phyloP scores from a whole-genome alignment of 768 basidiomycete genomes.

The Auriscalpium vulgare region DNA sequence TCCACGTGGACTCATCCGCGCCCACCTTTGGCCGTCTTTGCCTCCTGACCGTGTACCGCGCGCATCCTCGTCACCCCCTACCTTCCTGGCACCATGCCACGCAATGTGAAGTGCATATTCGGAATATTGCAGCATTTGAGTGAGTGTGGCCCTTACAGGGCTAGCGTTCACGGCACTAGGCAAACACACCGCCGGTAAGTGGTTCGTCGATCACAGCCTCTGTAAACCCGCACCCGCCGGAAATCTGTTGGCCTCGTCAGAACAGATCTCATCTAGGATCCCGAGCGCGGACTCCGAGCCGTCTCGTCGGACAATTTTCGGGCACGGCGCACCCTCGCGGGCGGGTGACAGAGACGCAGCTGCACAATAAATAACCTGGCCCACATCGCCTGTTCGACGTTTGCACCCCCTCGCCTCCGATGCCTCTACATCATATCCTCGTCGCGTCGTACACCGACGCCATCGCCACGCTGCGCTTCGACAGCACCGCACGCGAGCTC shows the following conservation, averaged over 20 bases:
- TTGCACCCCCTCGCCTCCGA: background rate
- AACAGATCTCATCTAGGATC: background rate
- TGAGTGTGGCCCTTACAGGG: background rate
- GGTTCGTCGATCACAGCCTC: background rate
- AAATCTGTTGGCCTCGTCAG: background rate
- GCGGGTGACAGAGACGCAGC: background rate
- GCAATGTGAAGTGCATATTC: too few relatives aligned
- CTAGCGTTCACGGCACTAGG: background rate
- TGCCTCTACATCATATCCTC: conserved; percentile 35
- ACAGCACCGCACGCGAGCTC: conserved; percentile 39
- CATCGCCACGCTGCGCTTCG: conserved; percentile 58
- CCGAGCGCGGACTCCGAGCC: background rate
- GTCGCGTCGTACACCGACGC: conserved; percentile 60
- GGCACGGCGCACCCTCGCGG: background rate
- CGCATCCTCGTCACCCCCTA: background rate
- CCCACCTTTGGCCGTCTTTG: too few relatives aligned
- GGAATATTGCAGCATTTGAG: background rate
- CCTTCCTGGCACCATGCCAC: background rate
- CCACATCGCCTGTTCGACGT: background rate
- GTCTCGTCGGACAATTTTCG: conserved; percentile 5
- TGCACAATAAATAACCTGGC: background rate
- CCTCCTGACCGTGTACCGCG: background rate
- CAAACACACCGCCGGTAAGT: background rate
- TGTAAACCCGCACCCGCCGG: background rate
- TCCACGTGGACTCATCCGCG: too few relatives aligned